phyloP scores from a whole-genome alignment of 83 land plant species.

The Thuja plicata region DNA sequence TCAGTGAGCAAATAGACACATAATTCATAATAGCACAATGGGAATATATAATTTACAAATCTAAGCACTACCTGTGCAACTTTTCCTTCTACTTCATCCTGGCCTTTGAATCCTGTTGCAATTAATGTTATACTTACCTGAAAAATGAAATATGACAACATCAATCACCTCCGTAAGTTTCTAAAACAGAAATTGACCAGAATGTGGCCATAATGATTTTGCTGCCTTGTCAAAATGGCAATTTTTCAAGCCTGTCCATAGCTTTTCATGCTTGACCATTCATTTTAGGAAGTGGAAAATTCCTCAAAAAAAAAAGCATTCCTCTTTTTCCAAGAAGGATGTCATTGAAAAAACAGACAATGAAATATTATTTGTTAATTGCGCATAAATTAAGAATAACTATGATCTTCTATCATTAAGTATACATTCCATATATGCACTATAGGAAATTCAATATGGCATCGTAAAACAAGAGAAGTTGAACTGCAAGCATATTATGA shows the following conservation, averaged over 20 bases:
- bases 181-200: not conserved
- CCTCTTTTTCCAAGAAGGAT: not conserved
- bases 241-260: not conserved
- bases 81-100: constrained; percentile 73
- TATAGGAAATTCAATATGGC: not conserved
- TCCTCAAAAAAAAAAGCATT: not conserved
- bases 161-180: constrained; percentile 9
- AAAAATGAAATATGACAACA: constrained; percentile 17
- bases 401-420: not conserved
- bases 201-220: not conserved
- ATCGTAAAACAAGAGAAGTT: not conserved
- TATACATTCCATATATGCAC: not conserved
- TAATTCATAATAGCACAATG: not conserved
- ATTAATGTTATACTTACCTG: constrained; percentile 96
- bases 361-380: not conserved
- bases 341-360: not conserved
- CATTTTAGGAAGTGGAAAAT: not conserved
- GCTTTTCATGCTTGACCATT: not conserved
- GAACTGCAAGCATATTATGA: not conserved
- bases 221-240: not conserved
- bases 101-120: constrained; percentile 94
- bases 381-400: not conserved
- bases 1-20: not conserved
- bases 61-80: constrained; percentile 41
- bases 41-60: not conserved